Conservation (phyloP, 2,329 filamentous ascomycete species). For the Coniochaeta sp. region DNA sequence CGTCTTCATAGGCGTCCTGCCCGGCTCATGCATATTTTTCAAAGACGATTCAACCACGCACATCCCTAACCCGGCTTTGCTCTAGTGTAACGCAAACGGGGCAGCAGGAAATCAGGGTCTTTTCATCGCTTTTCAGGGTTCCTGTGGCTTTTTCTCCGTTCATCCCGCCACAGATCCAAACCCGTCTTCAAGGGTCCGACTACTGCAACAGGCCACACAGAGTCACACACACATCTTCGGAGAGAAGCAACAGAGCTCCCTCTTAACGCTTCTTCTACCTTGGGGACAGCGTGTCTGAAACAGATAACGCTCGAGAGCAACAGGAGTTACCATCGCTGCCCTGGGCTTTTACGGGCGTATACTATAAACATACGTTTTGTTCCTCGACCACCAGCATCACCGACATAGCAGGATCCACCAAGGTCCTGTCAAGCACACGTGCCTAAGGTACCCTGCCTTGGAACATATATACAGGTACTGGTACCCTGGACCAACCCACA, state of each 20-base stretch:
- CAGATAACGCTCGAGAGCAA: too few relatives aligned
- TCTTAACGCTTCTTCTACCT: too few relatives aligned
- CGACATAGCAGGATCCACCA: neutral
- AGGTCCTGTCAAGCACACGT: neutral
- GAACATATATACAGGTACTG: neutral
- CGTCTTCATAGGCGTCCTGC: neutral
- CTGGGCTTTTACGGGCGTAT: too few relatives aligned
- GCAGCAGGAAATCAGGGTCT: neutral
- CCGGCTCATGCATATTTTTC: neutral
- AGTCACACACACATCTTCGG: neutral
- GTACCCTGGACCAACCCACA: neutral
- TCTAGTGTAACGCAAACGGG: neutral
- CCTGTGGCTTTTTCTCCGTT: neutral
- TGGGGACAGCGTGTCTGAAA: too few relatives aligned
- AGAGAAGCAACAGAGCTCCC: neutral
- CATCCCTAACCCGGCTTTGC: neutral
- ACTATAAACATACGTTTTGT: too few relatives aligned
- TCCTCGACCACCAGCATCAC: neutral
- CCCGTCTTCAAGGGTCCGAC: neutral
- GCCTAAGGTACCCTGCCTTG: too few relatives aligned
- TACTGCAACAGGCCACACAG: too few relatives aligned
- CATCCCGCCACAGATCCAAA: neutral
- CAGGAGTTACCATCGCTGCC: too few relatives aligned
- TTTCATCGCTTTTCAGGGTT: neutral
- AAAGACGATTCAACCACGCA: neutral